These are phyloP conservation scores for Boechera stricta DNA, from an alignment of 345 rosid genomes.

Conservation along the genomic window DNA sequence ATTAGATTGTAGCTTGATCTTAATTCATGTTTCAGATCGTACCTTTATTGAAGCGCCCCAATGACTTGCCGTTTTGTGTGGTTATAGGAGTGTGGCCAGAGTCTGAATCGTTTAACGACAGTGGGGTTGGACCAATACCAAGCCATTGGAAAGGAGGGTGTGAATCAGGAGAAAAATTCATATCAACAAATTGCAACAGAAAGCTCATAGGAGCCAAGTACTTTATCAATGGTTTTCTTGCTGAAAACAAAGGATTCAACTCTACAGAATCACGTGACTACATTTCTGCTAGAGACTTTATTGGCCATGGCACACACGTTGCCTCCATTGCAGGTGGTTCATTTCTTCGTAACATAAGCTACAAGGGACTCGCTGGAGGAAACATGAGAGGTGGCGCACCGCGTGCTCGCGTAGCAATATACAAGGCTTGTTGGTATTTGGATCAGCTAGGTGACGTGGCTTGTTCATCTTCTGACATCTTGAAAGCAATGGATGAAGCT, in stretches of 20 bases:
- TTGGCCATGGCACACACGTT: constrained; percentile 61
- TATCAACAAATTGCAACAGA: constrained; percentile 43
- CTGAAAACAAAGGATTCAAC: constrained; percentile 50
- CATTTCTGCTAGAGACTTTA: constrained; percentile 55
- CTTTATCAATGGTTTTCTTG: constrained; percentile 54
- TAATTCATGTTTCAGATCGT: background rate
- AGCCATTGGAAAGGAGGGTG: constrained; percentile 37
- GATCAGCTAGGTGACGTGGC: background rate
- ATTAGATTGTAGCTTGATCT: background rate
- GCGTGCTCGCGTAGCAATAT: constrained; percentile 53
- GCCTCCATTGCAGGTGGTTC: constrained; percentile 59
- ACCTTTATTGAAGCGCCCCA: background rate
- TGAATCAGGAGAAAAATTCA: constrained; percentile 40
- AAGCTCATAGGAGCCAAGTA: constrained; percentile 65
- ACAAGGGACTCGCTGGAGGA: constrained; percentile 57
- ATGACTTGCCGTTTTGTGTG: background rate
- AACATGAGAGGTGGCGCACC: constrained; percentile 55
- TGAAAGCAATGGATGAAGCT: constrained; percentile 62
- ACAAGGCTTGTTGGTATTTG: constrained; percentile 62
- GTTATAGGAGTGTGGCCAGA: constrained; percentile 35
- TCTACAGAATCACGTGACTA: constrained; percentile 43
- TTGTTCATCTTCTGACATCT: constrained; percentile 49
- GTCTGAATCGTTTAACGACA: constrained; percentile 24
- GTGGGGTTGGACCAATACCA: constrained; percentile 18
- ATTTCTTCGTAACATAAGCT: constrained; percentile 49